phyloP scores from a whole-genome alignment of 1,139 yeast genomes.

The Nakaseomyces nivariensis region DNA sequence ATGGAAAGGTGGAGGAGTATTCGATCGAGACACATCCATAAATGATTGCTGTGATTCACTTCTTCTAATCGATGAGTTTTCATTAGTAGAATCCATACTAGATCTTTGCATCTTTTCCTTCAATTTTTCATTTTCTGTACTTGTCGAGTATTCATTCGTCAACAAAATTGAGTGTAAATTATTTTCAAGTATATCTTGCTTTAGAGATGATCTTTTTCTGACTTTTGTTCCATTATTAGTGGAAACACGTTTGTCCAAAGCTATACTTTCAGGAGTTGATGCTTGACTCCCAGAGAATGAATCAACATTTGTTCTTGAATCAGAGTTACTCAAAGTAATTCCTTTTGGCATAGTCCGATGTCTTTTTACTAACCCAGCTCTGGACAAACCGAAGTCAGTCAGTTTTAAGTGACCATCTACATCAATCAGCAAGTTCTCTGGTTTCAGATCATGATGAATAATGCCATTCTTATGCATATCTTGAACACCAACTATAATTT shows the following conservation, averaged over 20 bases:
- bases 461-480: constrained; percentile 84
- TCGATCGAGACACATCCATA: constrained; percentile 21
- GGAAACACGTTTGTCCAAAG: background rate
- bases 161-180: background rate
- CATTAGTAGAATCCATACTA: background rate
- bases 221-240: background rate
- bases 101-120: background rate
- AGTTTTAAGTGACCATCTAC: constrained; percentile 78
- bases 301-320: constrained; percentile 2
- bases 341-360: constrained; percentile 35
- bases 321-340: constrained; percentile 6
- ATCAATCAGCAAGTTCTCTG: constrained; percentile 86
- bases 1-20: constrained; percentile 23
- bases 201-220: background rate
- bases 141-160: background rate
- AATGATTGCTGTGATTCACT: constrained; percentile 27
- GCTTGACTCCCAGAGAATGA: constrained; percentile 6
- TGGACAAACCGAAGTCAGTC: constrained; percentile 89
- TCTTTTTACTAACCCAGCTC: constrained; percentile 82
- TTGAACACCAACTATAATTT: constrained; percentile 81
- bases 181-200: background rate
- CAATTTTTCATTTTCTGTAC: background rate
- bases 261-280: constrained; percentile 4
- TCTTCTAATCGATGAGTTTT: constrained; percentile 12
- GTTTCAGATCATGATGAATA: constrained; percentile 90